Base-by-base conservation (phyloP, 306 rosid species). In the Inga laurina region DNA sequence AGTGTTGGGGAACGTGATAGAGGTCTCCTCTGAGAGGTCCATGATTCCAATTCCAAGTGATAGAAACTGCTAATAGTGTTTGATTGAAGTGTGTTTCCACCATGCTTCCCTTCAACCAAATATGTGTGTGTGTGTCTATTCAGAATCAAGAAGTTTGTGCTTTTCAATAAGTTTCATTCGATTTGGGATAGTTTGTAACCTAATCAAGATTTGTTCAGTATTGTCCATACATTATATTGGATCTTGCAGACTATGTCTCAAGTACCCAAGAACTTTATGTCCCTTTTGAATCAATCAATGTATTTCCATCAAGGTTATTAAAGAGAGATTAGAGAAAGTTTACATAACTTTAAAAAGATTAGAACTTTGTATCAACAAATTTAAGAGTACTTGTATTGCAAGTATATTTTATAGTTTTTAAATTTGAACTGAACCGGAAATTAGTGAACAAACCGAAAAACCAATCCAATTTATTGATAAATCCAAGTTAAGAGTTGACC, bases 51-150 rank as follows among this genome's bases (percentile, higher is more conserved):
- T 68, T 22, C 49, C 69, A 69, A 74, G 76, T 24, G 87, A 59
- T 70, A 27, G 39, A 9, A 84, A 74, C 72, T 66, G 12, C 19
- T 75, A 41, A 32, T 51, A 45, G 84, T n/a, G 61, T 66, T 79
- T 24, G 68, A 77, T 84, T 76, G 79, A 61, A 27, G 5, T 19
- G 32, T 74, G 70, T 68, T 80, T 19, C 66, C 75, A 48, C 2
- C 41, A 85, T 81, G 84, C 85, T 85, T 80, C 73, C 37, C 82
- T 37, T 75, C 82, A 13, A 79, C 54, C 68, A 80, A 0, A 12
- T 51, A 16, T 16, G 30, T 27, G 30, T 27, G 27, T 27, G 30
- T 27, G 2, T 51, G 1, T 52, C 4, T 7, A 57, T 10, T 22
- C 15, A 59, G 34, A 34, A n/a, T 44, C 27, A 43, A 44, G 45